These are phyloP conservation scores for Rhizopogon vesiculosus DNA, from an alignment of 768 basidiomycete genomes.

Conservation along the genomic window DNA sequence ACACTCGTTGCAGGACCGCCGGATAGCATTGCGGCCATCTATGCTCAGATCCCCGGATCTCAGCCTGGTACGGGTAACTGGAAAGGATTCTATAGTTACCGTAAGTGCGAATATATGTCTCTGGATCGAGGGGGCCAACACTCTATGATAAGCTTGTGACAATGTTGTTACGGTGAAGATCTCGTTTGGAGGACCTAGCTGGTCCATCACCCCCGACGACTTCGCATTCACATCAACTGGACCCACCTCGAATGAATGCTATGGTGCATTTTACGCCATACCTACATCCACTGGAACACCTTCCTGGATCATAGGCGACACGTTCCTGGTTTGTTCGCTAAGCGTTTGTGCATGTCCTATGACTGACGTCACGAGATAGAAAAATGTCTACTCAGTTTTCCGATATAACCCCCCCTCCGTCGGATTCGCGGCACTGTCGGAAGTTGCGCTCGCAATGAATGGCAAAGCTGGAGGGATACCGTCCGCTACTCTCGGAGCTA, in stretches of 20 bases:
- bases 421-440: slow-evolving; percentile 44
- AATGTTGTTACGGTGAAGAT: slow-evolving; percentile 32
- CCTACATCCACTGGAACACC: slow-evolving; percentile 47
- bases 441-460: slow-evolving; percentile 20
- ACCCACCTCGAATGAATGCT: slow-evolving; percentile 49
- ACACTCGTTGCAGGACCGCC: slow-evolving; percentile 53
- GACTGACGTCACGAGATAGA: slow-evolving; percentile 22
- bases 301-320: slow-evolving; percentile 87
- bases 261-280: slow-evolving; percentile 84
- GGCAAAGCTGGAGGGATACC: slow-evolving; percentile 16
- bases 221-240: slow-evolving; percentile 44
- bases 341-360: neutral
- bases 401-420: slow-evolving; percentile 44
- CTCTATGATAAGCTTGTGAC: slow-evolving; percentile 35
- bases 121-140: neutral
- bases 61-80: slow-evolving; percentile 31
- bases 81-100: slow-evolving; percentile 46
- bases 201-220: slow-evolving; percentile 43
- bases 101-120: slow-evolving; percentile 18
- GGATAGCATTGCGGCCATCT: slow-evolving; percentile 35
- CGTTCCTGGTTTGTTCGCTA: slow-evolving; percentile 52
- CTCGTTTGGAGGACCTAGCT: slow-evolving; percentile 42
- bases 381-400: slow-evolving; percentile 55
- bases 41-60: slow-evolving; percentile 40
- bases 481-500: slow-evolving; percentile 16